Conservation (phyloP, 306 rosid genomes). For the Citrullus mucosospermus region DNA sequence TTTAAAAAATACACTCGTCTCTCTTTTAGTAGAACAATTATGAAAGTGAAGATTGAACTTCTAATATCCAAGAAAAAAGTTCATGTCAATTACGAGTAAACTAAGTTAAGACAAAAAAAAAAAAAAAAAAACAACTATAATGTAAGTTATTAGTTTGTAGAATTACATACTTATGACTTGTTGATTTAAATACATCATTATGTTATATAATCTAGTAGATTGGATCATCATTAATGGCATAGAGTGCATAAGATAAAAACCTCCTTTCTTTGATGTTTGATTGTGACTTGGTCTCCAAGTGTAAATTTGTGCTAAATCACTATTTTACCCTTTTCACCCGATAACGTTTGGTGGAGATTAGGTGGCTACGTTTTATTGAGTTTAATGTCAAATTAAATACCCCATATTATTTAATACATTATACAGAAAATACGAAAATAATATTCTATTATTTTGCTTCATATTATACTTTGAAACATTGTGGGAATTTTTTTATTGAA, state of each 20-base stretch:
- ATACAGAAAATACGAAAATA: background rate
- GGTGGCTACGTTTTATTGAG: background rate
- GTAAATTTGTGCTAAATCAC: background rate
- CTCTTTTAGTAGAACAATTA: too few relatives aligned
- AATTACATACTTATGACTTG: background rate
- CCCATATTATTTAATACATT: background rate
- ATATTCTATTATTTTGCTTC: background rate
- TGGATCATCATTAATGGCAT: background rate
- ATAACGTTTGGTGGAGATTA: background rate
- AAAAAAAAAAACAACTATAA: too few relatives aligned
- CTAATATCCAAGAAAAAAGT: too few relatives aligned
- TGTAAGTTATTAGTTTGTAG: too few relatives aligned
- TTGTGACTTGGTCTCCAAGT: constrained; percentile 8
- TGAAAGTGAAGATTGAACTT: too few relatives aligned
- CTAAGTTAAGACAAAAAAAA: too few relatives aligned
- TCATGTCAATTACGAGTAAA: too few relatives aligned
- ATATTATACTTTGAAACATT: background rate
- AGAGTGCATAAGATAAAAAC: background rate
- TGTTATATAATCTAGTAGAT: background rate
- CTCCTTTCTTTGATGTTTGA: background rate
- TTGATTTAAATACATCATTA: background rate
- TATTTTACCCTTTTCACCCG: background rate
- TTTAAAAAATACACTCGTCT: too few relatives aligned
- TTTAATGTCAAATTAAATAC: background rate
- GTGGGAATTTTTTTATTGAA: background rate